Conservation (phyloP, 371 early-diverging fungal genomes). For the Capillidium heterosporum region DNA sequence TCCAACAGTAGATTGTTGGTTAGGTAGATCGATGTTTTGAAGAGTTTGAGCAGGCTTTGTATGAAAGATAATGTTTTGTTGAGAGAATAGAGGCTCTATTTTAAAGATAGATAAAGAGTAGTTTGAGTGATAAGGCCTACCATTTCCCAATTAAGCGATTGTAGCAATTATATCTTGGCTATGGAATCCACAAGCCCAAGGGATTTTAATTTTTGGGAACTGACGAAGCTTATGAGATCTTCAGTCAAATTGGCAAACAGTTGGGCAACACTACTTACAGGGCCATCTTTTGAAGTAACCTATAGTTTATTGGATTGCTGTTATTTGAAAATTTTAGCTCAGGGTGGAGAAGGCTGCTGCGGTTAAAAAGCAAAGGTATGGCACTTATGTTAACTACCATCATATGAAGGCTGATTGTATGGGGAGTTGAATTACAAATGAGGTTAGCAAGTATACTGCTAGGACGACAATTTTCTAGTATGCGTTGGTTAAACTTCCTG, state of each 20-base stretch:
- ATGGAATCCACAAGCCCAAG: conserved; percentile 31
- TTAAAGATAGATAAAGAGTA: conserved; percentile 37
- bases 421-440: conserved; percentile 22
- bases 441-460: conserved; percentile 14
- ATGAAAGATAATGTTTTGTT: no score
- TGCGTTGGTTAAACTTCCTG: conserved; percentile 11
- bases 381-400: background rate
- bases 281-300: background rate
- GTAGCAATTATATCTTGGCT: conserved; percentile 18
- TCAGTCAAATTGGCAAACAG: background rate
- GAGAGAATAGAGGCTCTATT: no score
- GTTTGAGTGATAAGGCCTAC: conserved; percentile 21
- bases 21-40: no score
- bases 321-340: background rate
- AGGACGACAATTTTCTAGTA: conserved; percentile 12
- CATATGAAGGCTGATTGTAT: conserved; percentile 16
- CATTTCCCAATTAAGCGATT: conserved; percentile 19
- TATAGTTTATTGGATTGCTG: background rate
- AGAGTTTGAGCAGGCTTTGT: no score
- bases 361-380: background rate
- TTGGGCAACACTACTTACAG: background rate
- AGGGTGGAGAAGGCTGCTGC: background rate
- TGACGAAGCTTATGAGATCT: background rate
- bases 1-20: no score
- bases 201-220: conserved; percentile 16